Conservation (phyloP, 2,329 filamentous ascomycete genomes). For the Aspergillus aculeatinus region DNA sequence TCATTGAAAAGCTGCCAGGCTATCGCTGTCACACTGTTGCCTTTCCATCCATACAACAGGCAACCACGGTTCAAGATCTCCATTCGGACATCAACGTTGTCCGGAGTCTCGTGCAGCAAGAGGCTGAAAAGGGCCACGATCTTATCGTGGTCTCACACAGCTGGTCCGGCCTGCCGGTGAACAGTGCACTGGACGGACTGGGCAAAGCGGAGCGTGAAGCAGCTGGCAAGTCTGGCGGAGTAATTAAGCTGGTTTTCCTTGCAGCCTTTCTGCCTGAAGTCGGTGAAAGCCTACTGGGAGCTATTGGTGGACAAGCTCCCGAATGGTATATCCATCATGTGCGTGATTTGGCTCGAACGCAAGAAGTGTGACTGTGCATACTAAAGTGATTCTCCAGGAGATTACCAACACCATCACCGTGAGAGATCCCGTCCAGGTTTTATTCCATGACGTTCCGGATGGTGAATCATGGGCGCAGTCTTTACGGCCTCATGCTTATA, state of each 20-base stretch:
- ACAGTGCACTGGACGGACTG: too few species aligned
- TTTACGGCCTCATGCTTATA: slow-evolving; percentile 32
- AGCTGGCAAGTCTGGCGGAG: slow-evolving; percentile 33
- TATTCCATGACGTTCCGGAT: slow-evolving; percentile 35
- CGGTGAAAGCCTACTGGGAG: slow-evolving; percentile 30
- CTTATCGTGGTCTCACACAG: too few species aligned
- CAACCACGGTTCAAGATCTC: slow-evolving; percentile 22
- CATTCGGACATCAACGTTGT: slow-evolving; percentile 34
- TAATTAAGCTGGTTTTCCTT: slow-evolving; percentile 35
- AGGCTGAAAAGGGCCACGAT: slow-evolving; percentile 28
- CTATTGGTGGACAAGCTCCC: slow-evolving; percentile 28
- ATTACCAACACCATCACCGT: slow-evolving; percentile 25
- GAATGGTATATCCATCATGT: slow-evolving; percentile 33
- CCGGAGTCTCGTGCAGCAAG: slow-evolving; percentile 30
- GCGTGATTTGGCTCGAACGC: slow-evolving; percentile 7
- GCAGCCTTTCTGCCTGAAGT: slow-evolving; percentile 34
- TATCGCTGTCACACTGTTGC: slow-evolving; percentile 25
- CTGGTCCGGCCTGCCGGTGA: too few species aligned
- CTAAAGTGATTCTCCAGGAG: slow-evolving; percentile 8
- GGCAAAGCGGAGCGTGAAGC: slow-evolving; percentile 14
- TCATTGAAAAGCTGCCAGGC: slow-evolving; percentile 24
- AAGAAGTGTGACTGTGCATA: not conserved
- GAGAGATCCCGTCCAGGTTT: slow-evolving; percentile 24
- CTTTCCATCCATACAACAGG: slow-evolving; percentile 31
- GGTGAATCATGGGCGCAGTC: slow-evolving; percentile 28